phyloP scores from a whole-genome alignment of 2,329 filamentous ascomycete genomes.

The Alternaria metachromatica region DNA sequence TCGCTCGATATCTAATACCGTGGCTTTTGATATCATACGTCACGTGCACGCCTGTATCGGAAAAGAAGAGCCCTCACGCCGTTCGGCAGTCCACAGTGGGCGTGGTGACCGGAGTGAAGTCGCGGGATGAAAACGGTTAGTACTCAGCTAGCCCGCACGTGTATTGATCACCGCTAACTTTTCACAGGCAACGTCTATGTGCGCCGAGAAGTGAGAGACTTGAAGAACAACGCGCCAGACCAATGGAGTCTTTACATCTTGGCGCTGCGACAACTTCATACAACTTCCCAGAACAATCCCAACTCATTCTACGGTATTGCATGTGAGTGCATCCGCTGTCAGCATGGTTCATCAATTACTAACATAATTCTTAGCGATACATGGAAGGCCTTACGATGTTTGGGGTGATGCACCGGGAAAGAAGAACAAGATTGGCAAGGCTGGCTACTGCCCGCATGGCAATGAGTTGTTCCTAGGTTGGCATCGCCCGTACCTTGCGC shows the following conservation, averaged over 20 bases:
- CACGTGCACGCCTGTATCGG: slow-evolving; percentile 10
- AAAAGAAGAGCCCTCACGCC: not conserved
- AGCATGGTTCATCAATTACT: not conserved
- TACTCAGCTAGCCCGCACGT: not conserved
- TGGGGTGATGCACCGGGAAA: slow-evolving; percentile 40
- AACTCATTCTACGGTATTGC: slow-evolving; percentile 80
- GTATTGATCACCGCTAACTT: not conserved
- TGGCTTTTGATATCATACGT: slow-evolving; percentile 9
- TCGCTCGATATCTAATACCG: not conserved
- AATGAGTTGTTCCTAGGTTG: slow-evolving; percentile 82
- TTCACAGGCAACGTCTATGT: slow-evolving; percentile 34
- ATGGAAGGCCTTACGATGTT: slow-evolving; percentile 45
- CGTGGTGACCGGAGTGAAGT: slow-evolving; percentile 27
- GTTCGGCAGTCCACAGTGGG: slow-evolving; percentile 9
- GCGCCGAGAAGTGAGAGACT: slow-evolving; percentile 72
- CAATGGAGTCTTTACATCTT: slow-evolving; percentile 80
- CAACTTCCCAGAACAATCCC: slow-evolving; percentile 65
- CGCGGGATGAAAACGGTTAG: slow-evolving; percentile 28
- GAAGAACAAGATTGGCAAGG: slow-evolving; percentile 39
- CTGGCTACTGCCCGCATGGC: slow-evolving; percentile 78
- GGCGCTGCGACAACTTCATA: slow-evolving; percentile 73
- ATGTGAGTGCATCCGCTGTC: slow-evolving; percentile 57
- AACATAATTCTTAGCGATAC: slow-evolving; percentile 34
- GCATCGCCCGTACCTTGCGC: slow-evolving; percentile 80
- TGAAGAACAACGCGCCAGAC: slow-evolving; percentile 64